Base-by-base conservation (phyloP, 352 stramenopile species). In the Plasmopara halstedii region DNA sequence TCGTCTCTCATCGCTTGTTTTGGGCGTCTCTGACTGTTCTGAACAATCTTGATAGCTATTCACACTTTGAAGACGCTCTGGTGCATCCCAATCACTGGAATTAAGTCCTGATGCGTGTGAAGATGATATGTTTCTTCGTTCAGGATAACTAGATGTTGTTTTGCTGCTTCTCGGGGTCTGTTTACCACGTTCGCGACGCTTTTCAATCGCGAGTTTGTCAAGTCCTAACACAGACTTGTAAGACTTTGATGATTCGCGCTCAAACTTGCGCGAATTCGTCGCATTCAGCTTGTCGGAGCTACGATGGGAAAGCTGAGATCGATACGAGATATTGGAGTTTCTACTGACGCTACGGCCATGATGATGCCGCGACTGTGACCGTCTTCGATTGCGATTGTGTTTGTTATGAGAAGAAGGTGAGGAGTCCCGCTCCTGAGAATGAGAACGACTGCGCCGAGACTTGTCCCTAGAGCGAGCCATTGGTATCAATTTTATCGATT, bases 81-180 rank as follows among this genome's bases (percentile, higher is more conserved):
- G 76, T 18, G 69, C 64, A 45, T 90, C 82, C 82, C 82, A 93
- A 27, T 93, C 82, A 53, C 67, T 85, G 32, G 56, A 36, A 36
- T 78, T 64, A 2, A 93, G 58, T 20, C 56, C 53, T 31, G 53
- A 29, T 9, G 58, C 42, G 7, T 62, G 62, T 64, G 29, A 23
- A 17, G 42, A 58, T 52, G 20, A 40, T 50, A 22, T 66, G 0
- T 3, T 39, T 18, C 38, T 40, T 9, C 19, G 20, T 13, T 38
- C 17, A 4, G 13, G 11, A 48, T 35, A 29, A 10, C 48, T 48
- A 41, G 29, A 21, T 8, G 26, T n/a, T 6, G 19, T 21, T 27
- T 53, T 33, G n/a, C 10, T 4, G 20, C 6, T 14, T 14, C 18
- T 20, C 17, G 40, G 40, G 49, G 20, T 18, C 25, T 23, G 46